Conservation (phyloP, 768 basidiomycete genomes). For the Leccinum disarticulatum region DNA sequence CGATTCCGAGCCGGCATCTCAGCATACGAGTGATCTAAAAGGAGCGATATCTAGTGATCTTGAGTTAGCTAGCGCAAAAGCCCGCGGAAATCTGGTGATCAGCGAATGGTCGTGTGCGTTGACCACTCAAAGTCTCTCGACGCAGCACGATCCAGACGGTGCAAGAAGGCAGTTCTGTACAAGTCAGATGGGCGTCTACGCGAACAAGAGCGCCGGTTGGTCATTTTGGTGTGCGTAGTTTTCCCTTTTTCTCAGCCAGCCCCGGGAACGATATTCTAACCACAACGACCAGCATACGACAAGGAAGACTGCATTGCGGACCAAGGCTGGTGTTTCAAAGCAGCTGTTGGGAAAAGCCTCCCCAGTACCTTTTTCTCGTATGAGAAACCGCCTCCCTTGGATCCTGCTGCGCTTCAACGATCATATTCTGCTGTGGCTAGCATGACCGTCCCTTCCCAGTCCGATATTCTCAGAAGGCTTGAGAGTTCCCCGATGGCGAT, state of each 20-base stretch:
- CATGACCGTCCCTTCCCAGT: constrained; percentile 16
- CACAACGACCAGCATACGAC: constrained; percentile 46
- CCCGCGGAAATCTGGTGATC: constrained; percentile 45
- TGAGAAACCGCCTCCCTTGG: constrained; percentile 28
- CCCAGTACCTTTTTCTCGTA: constrained; percentile 61
- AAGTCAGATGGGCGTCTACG: constrained; percentile 58
- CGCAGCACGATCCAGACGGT: constrained; percentile 42
- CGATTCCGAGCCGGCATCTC: constrained; percentile 40
- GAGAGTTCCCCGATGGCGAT: not conserved
- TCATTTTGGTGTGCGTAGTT: constrained; percentile 61
- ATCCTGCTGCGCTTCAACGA: constrained; percentile 23
- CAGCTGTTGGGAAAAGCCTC: constrained; percentile 54
- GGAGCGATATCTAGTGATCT: constrained; percentile 15
- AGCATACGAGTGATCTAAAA: constrained; percentile 42
- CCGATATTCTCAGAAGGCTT: constrained; percentile 13
- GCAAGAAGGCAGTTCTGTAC: constrained; percentile 54
- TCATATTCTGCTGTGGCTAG: constrained; percentile 14
- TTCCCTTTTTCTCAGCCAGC: not conserved
- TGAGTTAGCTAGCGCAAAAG: constrained; percentile 26
- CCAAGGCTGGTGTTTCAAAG: constrained; percentile 68
- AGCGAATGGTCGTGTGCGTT: constrained; percentile 56
- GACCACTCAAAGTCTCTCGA: constrained; percentile 46
- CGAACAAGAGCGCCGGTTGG: constrained; percentile 60
- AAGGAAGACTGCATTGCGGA: constrained; percentile 61
- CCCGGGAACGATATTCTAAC: not conserved